phyloP scores from a whole-genome alignment of 2,329 filamentous ascomycete genomes.

The Pseudogymnoascus sp. region DNA sequence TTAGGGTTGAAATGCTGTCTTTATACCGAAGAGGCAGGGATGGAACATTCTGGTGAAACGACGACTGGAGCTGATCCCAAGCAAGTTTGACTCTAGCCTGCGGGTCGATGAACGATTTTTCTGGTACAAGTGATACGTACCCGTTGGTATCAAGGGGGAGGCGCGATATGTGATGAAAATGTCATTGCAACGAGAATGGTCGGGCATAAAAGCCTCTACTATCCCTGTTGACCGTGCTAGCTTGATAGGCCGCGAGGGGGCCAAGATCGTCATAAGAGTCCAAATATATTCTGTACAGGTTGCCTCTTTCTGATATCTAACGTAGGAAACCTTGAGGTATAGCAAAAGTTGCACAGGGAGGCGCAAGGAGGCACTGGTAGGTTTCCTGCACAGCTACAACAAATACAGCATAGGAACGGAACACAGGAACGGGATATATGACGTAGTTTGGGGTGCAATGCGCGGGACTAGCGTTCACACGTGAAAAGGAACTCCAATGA shows the following conservation, averaged over 20 bases:
- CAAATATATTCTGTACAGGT: neutral
- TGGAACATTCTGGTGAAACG: conserved; percentile 1
- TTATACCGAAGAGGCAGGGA: neutral
- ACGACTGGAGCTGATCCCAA: neutral
- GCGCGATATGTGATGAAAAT: neutral
- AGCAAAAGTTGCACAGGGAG: neutral
- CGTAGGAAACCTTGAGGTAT: conserved; percentile 1
- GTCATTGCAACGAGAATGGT: neutral
- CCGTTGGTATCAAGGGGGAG: neutral
- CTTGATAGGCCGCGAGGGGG: neutral
- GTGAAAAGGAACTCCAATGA: neutral
- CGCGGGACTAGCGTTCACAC: neutral
- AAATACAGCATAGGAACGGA: neutral
- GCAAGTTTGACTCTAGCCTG: neutral
- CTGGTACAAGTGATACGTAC: neutral
- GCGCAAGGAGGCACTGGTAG: neutral
- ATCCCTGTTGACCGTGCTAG: neutral
- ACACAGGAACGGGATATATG: neutral
- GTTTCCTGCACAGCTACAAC: neutral
- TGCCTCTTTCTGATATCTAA: neutral
- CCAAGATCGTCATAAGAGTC: neutral
- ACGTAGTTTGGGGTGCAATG: neutral
- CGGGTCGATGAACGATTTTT: conserved; percentile 1
- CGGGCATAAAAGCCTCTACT: neutral
- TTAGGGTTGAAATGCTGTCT: neutral